These are phyloP conservation scores for Isatis tinctoria DNA, from an alignment of 345 rosid species.

Conservation along the genomic window DNA sequence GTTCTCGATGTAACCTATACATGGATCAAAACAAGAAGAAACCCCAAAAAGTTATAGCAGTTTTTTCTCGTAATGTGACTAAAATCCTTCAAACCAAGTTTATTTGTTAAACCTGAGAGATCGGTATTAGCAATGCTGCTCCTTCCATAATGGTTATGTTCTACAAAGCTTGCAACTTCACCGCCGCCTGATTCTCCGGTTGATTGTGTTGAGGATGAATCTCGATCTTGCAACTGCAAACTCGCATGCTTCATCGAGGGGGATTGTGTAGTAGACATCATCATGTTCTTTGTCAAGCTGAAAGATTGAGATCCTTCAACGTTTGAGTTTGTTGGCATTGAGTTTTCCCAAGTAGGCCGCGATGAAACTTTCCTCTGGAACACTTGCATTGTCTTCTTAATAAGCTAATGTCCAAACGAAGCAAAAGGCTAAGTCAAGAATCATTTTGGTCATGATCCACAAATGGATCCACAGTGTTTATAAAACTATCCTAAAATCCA, in stretches of 20 bases:
- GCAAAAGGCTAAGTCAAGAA: conserved; percentile 4
- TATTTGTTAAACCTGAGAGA: conserved; percentile 22
- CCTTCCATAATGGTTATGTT: conserved; percentile 30
- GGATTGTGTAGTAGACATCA: conserved; percentile 33
- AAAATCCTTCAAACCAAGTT: not conserved
- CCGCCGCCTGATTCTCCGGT: conserved; percentile 53
- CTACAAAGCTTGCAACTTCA: conserved; percentile 47
- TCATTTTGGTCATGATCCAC: not conserved
- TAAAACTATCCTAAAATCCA: not conserved
- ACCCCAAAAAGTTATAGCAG: not conserved
- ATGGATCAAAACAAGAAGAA: conserved; percentile 1
- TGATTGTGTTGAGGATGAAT: conserved; percentile 63
- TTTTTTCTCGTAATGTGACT: not conserved
- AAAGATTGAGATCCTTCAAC: conserved; percentile 23
- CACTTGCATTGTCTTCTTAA: conserved; percentile 33
- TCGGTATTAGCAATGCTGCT: conserved; percentile 14
- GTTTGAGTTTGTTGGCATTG: conserved; percentile 17
- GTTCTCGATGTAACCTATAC: conserved; percentile 43
- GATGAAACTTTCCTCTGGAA: conserved; percentile 13
- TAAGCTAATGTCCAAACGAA: conserved; percentile 20
- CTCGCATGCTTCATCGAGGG: conserved; percentile 33
- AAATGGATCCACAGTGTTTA: not conserved
- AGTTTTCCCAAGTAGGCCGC: conserved; percentile 1
- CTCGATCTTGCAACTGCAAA: conserved; percentile 49
- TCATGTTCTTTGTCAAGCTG: conserved; percentile 18